Conservation (phyloP, 257 asterid genomes). For the Craterostigma plantagineum region DNA sequence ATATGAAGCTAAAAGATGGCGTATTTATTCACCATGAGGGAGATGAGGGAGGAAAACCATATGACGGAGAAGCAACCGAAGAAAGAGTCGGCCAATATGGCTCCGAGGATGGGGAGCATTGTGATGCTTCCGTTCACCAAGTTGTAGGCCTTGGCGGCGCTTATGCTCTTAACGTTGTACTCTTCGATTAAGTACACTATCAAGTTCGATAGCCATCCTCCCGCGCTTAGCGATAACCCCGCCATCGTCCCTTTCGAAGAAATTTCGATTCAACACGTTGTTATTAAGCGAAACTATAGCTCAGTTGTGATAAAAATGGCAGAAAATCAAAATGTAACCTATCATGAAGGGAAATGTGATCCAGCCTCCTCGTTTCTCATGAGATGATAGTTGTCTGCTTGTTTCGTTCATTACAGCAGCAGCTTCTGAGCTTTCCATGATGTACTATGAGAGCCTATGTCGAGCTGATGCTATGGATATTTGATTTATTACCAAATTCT, state of each 20-base stretch:
- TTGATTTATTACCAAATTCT: no score
- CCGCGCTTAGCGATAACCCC: conserved; percentile 38
- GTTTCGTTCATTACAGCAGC: conserved; percentile 10
- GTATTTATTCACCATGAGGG: conserved; percentile 66
- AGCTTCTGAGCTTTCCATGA: conserved; percentile 13
- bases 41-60: conserved; percentile 56
- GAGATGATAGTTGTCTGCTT: conserved; percentile 4
- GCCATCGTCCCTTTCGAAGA: conserved; percentile 50
- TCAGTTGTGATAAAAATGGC: background rate
- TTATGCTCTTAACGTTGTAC: conserved; percentile 52
- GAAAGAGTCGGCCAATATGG: conserved; percentile 64
- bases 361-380: conserved; percentile 29
- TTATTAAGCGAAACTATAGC: no score
- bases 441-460: no score
- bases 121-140: conserved; percentile 54
- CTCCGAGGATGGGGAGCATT: conserved; percentile 53
- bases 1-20: no score
- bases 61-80: conserved; percentile 60
- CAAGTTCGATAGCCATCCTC: conserved; percentile 54
- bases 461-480: no score
- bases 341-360: conserved; percentile 39
- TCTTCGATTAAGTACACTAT: conserved; percentile 68
- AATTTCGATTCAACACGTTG: no score
- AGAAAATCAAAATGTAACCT: conserved; percentile 13
- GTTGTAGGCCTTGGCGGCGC: conserved; percentile 59